Percentiles rank a stretch among this genome's conserved stretches.
Evolutionary conservation across 2,329 filamentous ascomycete species (phyloP).

Genomic region (Fonsecaea erecta): DNA sequence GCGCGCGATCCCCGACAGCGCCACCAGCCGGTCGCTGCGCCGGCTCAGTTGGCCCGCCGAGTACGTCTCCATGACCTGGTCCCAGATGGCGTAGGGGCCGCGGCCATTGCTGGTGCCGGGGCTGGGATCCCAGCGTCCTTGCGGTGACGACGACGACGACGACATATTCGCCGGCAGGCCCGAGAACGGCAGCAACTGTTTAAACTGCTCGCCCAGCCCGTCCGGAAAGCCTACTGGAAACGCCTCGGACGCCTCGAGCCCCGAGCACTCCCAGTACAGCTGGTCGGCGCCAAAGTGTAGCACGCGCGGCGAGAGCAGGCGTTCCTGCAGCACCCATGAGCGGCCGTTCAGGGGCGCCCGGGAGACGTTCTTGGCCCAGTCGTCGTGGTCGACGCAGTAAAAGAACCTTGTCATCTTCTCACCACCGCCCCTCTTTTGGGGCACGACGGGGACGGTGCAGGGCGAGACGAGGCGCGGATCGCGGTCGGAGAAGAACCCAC

Average conservation of each 20-base stretch:
- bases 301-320: conserved; percentile 26
- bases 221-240: conserved; percentile 18
- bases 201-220: background rate
- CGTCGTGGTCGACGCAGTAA: conserved; percentile 7
- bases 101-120: background rate
- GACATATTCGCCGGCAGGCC: background rate
- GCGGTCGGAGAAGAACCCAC: conserved; percentile 1
- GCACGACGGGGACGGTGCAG: background rate
- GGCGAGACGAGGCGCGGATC: background rate
- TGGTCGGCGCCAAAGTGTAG: conserved; percentile 24
- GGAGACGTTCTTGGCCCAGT: conserved; percentile 4
- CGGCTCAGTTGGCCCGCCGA: conserved; percentile 16
- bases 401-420: conserved; percentile 1
- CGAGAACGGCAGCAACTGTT: conserved; percentile 12
- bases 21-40: conserved; percentile 19
- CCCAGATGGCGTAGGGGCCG: conserved; percentile 6
- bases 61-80: conserved; percentile 17
- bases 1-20: conserved; percentile 14
- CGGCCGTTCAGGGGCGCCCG: conserved; percentile 16
- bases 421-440: background rate
- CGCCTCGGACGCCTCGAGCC: conserved; percentile 16
- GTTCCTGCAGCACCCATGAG: conserved; percentile 29
- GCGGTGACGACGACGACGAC: background rate
- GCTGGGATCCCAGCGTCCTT: background rate
- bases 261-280: conserved; percentile 29